Percentiles rank a stretch among this genome's conserved stretches.
Conservation (phyloP, 2,329 filamentous ascomycete species). For the Aplosporella prunicola region DNA sequence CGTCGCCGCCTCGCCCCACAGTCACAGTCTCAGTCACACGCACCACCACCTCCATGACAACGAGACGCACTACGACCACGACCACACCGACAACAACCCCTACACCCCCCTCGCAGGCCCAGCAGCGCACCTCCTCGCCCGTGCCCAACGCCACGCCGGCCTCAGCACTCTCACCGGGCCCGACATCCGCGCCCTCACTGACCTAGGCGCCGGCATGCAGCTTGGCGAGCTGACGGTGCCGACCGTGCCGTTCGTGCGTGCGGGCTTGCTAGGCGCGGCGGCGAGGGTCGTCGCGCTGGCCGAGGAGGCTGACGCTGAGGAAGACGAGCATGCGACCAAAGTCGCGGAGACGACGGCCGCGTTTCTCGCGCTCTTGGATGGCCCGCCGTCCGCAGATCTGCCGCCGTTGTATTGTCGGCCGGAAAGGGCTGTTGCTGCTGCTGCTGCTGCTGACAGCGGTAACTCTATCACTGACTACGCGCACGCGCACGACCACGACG, state of each 20-base stretch:
- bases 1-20: neutral
- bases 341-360: no score
- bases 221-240: no score
- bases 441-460: neutral
- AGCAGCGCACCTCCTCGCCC: slow-evolving; percentile 11
- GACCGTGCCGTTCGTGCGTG: neutral
- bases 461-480: neutral
- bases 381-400: no score
- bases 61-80: neutral
- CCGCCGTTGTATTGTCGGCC: no score
- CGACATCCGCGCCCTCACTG: neutral
- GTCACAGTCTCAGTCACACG: no score
- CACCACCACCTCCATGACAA: no score
- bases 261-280: neutral
- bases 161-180: neutral
- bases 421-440: no score
- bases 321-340: no score
- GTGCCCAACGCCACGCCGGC: no score
- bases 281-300: slow-evolving; percentile 10
- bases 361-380: no score
- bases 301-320: no score
- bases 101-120: slow-evolving; percentile 5
- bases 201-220: no score
- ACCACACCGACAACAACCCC: neutral
- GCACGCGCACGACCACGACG: neutral